Conservation (phyloP, 2,329 filamentous ascomycete genomes). For the Teratosphaeria pseudoeucalypti region DNA sequence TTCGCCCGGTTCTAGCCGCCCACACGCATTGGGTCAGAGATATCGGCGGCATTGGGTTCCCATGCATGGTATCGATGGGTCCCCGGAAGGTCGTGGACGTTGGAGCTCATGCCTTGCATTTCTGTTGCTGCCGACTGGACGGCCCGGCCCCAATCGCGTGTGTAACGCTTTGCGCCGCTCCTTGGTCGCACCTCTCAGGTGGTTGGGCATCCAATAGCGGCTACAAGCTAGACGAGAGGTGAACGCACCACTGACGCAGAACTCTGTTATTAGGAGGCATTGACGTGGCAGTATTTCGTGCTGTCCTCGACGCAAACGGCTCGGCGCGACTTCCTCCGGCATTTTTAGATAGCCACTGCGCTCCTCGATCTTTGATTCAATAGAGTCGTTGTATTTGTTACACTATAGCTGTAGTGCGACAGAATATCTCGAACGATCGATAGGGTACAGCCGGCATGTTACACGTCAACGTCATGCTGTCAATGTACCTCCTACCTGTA, state of each 20-base stretch:
- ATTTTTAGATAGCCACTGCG: background rate
- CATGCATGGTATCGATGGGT: background rate
- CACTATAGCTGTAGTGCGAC: background rate
- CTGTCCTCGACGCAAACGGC: background rate
- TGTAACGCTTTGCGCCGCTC: constrained; percentile 1
- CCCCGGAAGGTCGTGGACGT: background rate
- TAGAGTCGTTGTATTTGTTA: background rate
- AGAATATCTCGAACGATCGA: background rate
- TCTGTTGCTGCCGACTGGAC: background rate
- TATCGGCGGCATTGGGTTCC: background rate
- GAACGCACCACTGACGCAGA: background rate
- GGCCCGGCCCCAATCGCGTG: background rate
- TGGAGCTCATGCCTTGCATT: background rate
- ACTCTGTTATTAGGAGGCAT: background rate
- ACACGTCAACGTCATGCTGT: background rate
- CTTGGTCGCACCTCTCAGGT: background rate
- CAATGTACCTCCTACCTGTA: background rate
- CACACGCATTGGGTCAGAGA: background rate
- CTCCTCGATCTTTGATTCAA: background rate
- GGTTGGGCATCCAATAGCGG: background rate
- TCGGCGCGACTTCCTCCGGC: background rate
- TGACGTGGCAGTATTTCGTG: background rate
- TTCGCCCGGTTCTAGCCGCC: background rate
- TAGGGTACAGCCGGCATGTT: background rate
- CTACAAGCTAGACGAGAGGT: background rate